phyloP scores from a whole-genome alignment of 768 basidiomycete genomes.

The Infundibulicybe gibba region DNA sequence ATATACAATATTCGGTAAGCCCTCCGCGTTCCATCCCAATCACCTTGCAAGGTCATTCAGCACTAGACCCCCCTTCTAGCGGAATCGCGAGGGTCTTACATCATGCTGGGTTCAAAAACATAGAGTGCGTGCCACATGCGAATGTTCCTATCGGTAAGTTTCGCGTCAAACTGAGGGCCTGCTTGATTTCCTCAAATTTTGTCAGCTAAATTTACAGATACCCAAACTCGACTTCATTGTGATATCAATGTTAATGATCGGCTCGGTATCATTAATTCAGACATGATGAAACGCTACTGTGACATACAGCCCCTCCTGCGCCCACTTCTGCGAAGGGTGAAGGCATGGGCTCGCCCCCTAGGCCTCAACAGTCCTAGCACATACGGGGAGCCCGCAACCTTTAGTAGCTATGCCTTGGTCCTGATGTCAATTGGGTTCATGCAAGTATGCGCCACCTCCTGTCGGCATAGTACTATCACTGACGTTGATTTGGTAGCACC shows the following conservation, averaged over 20 bases:
- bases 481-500: constrained; percentile 24
- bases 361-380: constrained; percentile 44
- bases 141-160: constrained; percentile 39
- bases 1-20: constrained; percentile 24
- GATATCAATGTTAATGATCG: constrained; percentile 66
- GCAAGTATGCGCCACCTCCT: constrained; percentile 34
- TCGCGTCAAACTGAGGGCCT: no score
- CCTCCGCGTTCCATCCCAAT: not conserved
- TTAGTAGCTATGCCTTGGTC: constrained; percentile 60
- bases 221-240: constrained; percentile 32
- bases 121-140: constrained; percentile 26
- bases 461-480: not conserved
- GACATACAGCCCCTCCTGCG: constrained; percentile 38
- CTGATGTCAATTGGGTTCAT: constrained; percentile 60
- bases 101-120: constrained; percentile 27
- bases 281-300: constrained; percentile 50
- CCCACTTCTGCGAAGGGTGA: constrained; percentile 43
- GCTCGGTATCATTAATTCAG: constrained; percentile 49
- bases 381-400: constrained; percentile 24
- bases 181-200: no score
- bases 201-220: constrained; percentile 51
- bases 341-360: constrained; percentile 56
- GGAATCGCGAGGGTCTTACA: constrained; percentile 23
- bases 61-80: constrained; percentile 12
- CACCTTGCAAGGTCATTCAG: not conserved